Evolutionary conservation across 1,284 basidiomycete genomes (phyloP), one percentile per base, ranked within the genome.

Genomic region (Naganishia sp.): DNA sequence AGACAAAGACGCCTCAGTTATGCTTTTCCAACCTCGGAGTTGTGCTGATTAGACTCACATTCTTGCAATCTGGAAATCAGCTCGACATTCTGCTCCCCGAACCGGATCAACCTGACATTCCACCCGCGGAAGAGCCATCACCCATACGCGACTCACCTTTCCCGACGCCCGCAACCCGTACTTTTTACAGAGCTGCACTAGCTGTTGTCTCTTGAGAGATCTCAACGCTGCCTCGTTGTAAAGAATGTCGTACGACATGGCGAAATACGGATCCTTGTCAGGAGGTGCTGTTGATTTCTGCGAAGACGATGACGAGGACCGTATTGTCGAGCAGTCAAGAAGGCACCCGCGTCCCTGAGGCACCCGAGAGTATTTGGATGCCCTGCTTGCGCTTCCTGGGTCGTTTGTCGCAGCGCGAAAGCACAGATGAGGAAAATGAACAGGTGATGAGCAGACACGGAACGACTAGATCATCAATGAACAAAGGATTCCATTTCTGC

Each of bases 141-240:
- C 31, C 36, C 10, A 39, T 1, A 15, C 50, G 16, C 5, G 2
- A 55, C 67, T 23, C 50, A 68, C 67, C 67, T 68, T 68, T 53
- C 67, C 67, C 53, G 54, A 50, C n/a, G 61, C 56, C 28, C 43
- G 55, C 43, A 68, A 39, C 4, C 57, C 63, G 23, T 68, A 68
- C 39, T 45, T 59, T 45, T 52, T 43, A 52, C 67, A 68, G 1
- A 68, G 48, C 23, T 57, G 33, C 16, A 55, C 43, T 6, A 68
- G 49, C 55, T 68, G 67, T 36, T 44, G 43, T 21, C 63, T 49
- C 45, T 53, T 64, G 25, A 68, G 33, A 4, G 67, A 57, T 13
- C n/a, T 31, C 15, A 68, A 42, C 7, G 67, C 67, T n/a, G 55
- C 56, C 18, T 55, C 44, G 45, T 64, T 65, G 67, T 45, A 53